Evolutionary conservation across 306 rosid genomes (phyloP).

Genomic region (Leucaena leucocephala): DNA sequence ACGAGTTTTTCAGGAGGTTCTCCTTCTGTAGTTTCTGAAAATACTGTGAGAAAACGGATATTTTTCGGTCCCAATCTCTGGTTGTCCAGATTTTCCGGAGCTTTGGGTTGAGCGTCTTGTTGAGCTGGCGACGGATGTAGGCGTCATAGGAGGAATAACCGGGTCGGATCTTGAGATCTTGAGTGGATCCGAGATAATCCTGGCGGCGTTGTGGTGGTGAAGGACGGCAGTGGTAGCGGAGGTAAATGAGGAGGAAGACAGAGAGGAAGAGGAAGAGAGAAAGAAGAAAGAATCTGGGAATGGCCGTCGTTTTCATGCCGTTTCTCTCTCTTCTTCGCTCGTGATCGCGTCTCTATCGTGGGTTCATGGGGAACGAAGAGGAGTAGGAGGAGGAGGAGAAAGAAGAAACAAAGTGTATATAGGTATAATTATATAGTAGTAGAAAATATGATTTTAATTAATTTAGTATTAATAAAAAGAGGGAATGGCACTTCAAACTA

Average conservation of each 20-base stretch:
- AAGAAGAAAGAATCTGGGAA: constrained; percentile 53
- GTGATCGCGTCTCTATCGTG: neutral
- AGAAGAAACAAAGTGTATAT: neutral
- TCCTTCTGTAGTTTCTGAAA: constrained; percentile 48
- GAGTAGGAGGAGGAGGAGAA: neutral
- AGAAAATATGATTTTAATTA: too few species aligned
- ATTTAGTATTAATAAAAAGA: too few species aligned
- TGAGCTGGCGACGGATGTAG: constrained; percentile 79
- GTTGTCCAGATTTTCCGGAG: constrained; percentile 88
- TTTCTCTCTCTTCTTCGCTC: neutral
- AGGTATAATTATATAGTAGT: too few species aligned
- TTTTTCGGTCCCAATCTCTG: constrained; percentile 91
- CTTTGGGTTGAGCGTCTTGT: constrained; percentile 85
- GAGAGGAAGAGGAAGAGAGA: constrained; percentile 63
- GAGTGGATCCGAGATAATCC: neutral
- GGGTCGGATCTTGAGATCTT: constrained; percentile 73
- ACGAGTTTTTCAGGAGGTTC: constrained; percentile 45
- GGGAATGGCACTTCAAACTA: too few species aligned
- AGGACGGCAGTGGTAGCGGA: neutral
- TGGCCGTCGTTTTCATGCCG: constrained; percentile 52
- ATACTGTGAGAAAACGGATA: constrained; percentile 62
- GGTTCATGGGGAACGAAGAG: constrained; percentile 3
- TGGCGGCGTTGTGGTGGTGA: neutral
- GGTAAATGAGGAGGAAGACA: constrained; percentile 37
- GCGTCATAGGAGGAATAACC: constrained; percentile 77